A percentile compares a stretch with the other conserved stretches of the same genome.
phyloP scores from a whole-genome alignment of 441 rosid genomes.

The Bocquillonia castaneifolia region DNA sequence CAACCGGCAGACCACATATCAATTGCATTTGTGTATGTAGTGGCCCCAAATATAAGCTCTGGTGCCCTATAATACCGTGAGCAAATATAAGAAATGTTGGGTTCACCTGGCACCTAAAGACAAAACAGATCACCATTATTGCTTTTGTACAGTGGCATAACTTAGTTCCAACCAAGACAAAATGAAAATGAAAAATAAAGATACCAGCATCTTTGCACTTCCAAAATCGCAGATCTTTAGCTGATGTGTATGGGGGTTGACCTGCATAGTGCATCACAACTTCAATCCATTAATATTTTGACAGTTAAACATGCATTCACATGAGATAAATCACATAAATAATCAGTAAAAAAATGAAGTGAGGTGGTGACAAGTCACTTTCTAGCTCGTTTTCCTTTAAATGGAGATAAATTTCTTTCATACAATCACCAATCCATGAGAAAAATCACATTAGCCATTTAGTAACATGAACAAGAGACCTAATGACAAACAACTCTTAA shows the following conservation, averaged over 20 bases:
- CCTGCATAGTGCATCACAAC: slow-evolving; percentile 40
- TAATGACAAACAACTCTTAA: too few species aligned
- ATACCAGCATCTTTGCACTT: slow-evolving; percentile 92
- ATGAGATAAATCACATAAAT: background rate
- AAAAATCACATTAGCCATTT: background rate
- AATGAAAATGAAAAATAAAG: slow-evolving; percentile 2
- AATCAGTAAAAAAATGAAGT: background rate
- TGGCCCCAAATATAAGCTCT: slow-evolving; percentile 88
- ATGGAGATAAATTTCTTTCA: background rate
- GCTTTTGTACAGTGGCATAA: slow-evolving; percentile 2
- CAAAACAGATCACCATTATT: slow-evolving; percentile 21
- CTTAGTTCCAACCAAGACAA: background rate
- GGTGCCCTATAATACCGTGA: slow-evolving; percentile 86
- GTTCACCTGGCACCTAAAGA: slow-evolving; percentile 73
- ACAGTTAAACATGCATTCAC: background rate
- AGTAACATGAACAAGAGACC: background rate
- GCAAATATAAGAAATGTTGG: slow-evolving; percentile 82
- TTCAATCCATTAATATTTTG: slow-evolving; percentile 13
- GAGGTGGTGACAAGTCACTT: slow-evolving; percentile 3
- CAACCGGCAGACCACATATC: slow-evolving; percentile 89
- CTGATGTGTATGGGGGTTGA: slow-evolving; percentile 72
- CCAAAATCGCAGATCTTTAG: slow-evolving; percentile 89
- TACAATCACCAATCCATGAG: background rate
- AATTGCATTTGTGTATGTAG: slow-evolving; percentile 74
- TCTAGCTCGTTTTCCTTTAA: background rate